Conservation (phyloP, 345 rosid genomes). For the Heritiera littoralis region DNA sequence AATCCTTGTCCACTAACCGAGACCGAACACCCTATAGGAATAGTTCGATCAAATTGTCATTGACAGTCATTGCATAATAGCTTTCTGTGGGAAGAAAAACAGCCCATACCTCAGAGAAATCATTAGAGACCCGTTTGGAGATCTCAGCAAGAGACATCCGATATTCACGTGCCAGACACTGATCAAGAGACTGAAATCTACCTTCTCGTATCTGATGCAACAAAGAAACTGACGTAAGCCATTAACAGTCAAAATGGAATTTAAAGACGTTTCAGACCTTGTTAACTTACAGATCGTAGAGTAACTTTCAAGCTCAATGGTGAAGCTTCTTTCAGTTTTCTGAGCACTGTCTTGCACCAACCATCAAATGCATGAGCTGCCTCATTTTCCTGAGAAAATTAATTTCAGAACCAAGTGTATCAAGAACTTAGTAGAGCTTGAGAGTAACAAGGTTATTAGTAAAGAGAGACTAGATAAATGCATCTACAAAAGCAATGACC, state of each 20-base stretch:
- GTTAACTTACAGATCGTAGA: conserved; percentile 67
- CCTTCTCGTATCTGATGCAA: conserved; percentile 74
- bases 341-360: conserved; percentile 61
- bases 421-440: background rate
- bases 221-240: conserved; percentile 23
- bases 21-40: conserved; percentile 70
- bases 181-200: conserved; percentile 83
- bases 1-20: conserved; percentile 78
- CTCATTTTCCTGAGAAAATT: conserved; percentile 57
- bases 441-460: background rate
- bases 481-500: background rate
- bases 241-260: conserved; percentile 1
- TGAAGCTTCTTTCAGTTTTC: conserved; percentile 76
- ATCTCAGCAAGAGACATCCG: conserved; percentile 59
- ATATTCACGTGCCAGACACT: conserved; percentile 82
- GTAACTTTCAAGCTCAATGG: conserved; percentile 90
- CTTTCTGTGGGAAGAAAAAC: background rate
- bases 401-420: conserved; percentile 17
- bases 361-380: conserved; percentile 49
- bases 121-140: conserved; percentile 61
- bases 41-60: background rate
- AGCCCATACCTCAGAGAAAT: conserved; percentile 70
- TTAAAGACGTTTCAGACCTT: background rate
- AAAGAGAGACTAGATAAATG: background rate
- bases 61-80: background rate